Evolutionary conservation across 371 early-diverging fungal genomes (phyloP).

Genomic region (Catenaria anguillulae): DNA sequence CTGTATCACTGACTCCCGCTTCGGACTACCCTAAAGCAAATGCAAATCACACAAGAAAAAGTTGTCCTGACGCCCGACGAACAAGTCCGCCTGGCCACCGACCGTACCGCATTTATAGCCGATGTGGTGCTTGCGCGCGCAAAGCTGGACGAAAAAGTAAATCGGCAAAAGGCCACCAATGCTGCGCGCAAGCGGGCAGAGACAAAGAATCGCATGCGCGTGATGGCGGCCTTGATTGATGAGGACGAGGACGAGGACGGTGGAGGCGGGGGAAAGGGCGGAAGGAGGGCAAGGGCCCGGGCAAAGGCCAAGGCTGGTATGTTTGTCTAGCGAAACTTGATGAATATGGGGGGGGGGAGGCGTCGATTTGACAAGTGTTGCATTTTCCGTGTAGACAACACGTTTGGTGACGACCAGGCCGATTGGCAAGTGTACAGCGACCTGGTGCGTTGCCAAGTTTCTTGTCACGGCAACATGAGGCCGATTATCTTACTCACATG

Average conservation of each 20-base stretch:
- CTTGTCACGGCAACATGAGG: not conserved
- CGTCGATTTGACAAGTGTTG: slow-evolving; percentile 8
- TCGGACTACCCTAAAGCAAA: no score
- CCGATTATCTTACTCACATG: not conserved
- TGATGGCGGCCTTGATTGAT: not conserved
- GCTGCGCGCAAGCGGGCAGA: not conserved
- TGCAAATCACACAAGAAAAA: no score
- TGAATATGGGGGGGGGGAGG: no score
- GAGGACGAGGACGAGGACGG: not conserved
- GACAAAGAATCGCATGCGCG: not conserved
- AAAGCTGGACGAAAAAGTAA: not conserved
- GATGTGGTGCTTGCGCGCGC: not conserved
- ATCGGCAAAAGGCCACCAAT: not conserved
- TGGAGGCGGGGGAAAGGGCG: not conserved
- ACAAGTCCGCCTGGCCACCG: no score
- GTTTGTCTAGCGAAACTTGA: no score
- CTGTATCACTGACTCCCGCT: no score
- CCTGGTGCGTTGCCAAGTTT: slow-evolving; percentile 31
- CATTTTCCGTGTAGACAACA: slow-evolving; percentile 41
- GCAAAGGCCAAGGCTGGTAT: no score
- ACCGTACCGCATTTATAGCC: slow-evolving; percentile 23
- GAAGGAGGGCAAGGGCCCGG: slow-evolving; percentile 1
- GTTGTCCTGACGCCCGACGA: no score
- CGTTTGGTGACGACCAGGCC: slow-evolving; percentile 81
- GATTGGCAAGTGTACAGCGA: slow-evolving; percentile 85